Base-by-base conservation (phyloP, 2,329 filamentous ascomycete species). In the Pyricularia sp. region DNA sequence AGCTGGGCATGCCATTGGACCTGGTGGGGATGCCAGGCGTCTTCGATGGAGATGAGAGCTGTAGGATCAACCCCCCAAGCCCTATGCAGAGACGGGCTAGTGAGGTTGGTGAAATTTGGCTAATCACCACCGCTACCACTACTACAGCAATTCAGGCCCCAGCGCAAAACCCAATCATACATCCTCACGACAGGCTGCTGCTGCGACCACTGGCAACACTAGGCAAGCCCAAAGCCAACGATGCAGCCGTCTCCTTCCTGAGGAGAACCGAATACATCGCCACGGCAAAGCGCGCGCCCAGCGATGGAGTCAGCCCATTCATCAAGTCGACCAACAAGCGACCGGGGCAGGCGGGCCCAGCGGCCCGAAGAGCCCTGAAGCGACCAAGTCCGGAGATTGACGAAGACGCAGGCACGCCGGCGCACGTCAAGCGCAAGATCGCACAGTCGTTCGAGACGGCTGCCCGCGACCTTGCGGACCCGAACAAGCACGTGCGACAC, bases 1-100 rank as follows among this genome's bases (percentile, higher is more conserved):
- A 99, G 82, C 86, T 98, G 74, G 95, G 95, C 69, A 98, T 99
- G 95, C 93, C 94, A 70, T 88, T 99, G 77, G 94, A 98, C 78
- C 82, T 99, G 73, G 91, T 98, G 69, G 95, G 95, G 75, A 92
- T 98, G 82, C 94, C 94, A 7, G 93, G 94, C 33, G 90, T 98
- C 69, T 97, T 98, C 76, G 90, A 98, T 75, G 94, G 94, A 70
- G 93, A 98, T 78, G 94, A 98, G 83, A 91, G 91, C 81, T 93
- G 94, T 97, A 84, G 78, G 84, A 59, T 26, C 14, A 5, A n/a
- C 33, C n/a, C 73, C 70, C 68, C 55, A 7, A 50, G 25, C 59
- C 28, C n/a, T n/a, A 50, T 10, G 66, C 31, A 55, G 20, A 55
- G 42, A 55, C 20, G 42, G 42, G 20, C 42, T 55, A 55, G 17